Evolutionary conservation across 305 asterid species (phyloP), one percentile per base, ranked within the genome.

Genomic region (Solanum hybrid): DNA sequence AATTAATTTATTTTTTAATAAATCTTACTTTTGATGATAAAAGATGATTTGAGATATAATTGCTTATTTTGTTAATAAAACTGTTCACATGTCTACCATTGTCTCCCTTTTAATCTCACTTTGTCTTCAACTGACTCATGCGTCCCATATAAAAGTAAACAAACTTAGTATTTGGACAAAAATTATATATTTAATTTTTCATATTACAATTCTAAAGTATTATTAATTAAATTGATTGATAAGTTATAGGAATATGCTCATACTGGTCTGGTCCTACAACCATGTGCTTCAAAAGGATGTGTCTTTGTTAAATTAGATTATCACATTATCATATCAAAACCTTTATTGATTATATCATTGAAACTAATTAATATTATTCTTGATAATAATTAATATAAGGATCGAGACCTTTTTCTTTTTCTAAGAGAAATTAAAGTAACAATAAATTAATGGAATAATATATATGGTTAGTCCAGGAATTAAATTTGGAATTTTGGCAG

Each of bases 261-360:
- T 60, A 34, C 79, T 14, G 93, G 92, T 37, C 79, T 22, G 93
- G 93, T 37, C 93, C 92, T 91, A 89, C 87, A 37, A 76, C 73
- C 38, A 90, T 90, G 93, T 91, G 93, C 77, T n/a, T 32, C 31
- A 29, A 71, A 60, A 78, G 88, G 64, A 87, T 89, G 45, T 89
- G 90, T 73, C 88, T 90, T 69, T 24, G 38, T 86, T 85, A 37
- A 80, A 60, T 86, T 85, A 37, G 60, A 60, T 86, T 40, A 31
- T 88, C 86, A 90, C 19, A 90, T 86, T 80, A 86, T 90, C 72
- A 32, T 31, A 32, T 86, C 42, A 80, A 31, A 91, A 26, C 12
- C 56, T 34, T 69, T 27, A 45, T 56, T 86, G 66, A 85, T 80
- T 45, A 64, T 24, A 88, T 51, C 42, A 84, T 84, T 51, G 76